Base-by-base conservation (phyloP, 2,329 filamentous ascomycete species). In the Aspergillus luchuensis region DNA sequence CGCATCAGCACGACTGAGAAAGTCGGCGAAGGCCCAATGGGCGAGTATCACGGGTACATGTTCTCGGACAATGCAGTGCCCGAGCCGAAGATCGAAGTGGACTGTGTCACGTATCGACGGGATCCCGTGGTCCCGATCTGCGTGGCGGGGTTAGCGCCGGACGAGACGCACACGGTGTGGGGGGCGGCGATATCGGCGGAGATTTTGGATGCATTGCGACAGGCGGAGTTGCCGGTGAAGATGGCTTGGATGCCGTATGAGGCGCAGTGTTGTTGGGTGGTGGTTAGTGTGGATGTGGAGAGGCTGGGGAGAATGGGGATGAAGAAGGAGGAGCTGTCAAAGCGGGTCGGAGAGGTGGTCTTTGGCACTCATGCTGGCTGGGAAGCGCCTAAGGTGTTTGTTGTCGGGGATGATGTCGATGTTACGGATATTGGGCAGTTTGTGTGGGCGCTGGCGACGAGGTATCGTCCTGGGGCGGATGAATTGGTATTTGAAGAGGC, bases 91-190 rank as follows among this genome's bases (percentile, higher is more conserved):
- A 64, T 67, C 55, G 63, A 61, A 36, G 60, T 69, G n/a, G 60
- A 67, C 51, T 56, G 59, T 21, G 59, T 67, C 17, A 67, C 67
- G 8, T 64, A 68, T 43, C 59, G 66, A 7, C 62, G 10, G 28
- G 13, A 52, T 36, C 50, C 50, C n/a, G 61, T 67, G 13, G 25
- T 67, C 17, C 65, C 65, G 10, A 66, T 67, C 30, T 60, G 58
- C 51, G 57, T 66, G 5, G 56, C 65, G 63, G 65, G 28, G 48
- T 57, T 8, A 43, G 63, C 21, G 55, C 66, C 21, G 64, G 39
- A 68, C 19, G 66, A 68, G 47, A 68, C 41, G n/a, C 65, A 67
- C 49, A 68, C 66, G 3, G 58, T 68, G 17, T 66, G 65, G 62
- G 63, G 56, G 15, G 54, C 62, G 2, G 61, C 63, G 56, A 59